Base-by-base conservation (phyloP, 371 early-diverging fungal species). In the Rhizomucor miehei region DNA sequence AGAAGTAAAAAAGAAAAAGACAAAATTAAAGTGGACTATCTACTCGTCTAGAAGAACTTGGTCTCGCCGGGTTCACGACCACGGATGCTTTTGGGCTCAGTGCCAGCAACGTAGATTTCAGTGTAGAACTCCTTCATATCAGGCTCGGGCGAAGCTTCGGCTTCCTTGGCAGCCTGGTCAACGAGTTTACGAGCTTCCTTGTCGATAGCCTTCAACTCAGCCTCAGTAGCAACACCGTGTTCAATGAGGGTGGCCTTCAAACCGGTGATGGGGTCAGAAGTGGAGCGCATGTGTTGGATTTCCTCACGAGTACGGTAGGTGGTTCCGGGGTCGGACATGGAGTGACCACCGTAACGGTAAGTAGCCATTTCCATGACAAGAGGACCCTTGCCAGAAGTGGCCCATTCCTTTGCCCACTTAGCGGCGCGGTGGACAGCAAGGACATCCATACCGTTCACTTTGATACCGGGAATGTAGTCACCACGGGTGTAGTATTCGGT, bases 311-410 rank as follows among this genome's bases (percentile, higher is more conserved):
- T 93, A 63, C 97, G 91, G 41, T 52, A 56, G 54, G 96, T 96
- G 73, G 97, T 97, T 56, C 98, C 98, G 38, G 98, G 98, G 77
- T 98, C 98, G 55, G 97, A 96, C 98, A 98, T 98, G 65, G 99
- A 98, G 91, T 99, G 99, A 52, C 98, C 98, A 77, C 99, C 98
- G 74, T 96, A 96, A 1, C 99, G 92, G 84, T 99, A 96, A 29
- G 99, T 99, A 60, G 89, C 89, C 83, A 97, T 85, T 83, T 99
- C 99, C 75, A 99, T 77, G 45, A 99, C 89, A 50, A 99, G 78
- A 35, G 99, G 99, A 16, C 99, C 99, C 62, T 94, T 91, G 60
- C 86, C 90, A 51, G 72, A 71, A 46, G 79, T 61, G n/a, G 89
- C 82, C 85, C 89, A 94, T 62, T 95, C 87, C 66, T 91, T 89